Percentiles rank a stretch among this genome's conserved stretches.
These are phyloP conservation scores for Corymbia citriodora DNA, from an alignment of 441 rosid species.

Conservation along the genomic window DNA sequence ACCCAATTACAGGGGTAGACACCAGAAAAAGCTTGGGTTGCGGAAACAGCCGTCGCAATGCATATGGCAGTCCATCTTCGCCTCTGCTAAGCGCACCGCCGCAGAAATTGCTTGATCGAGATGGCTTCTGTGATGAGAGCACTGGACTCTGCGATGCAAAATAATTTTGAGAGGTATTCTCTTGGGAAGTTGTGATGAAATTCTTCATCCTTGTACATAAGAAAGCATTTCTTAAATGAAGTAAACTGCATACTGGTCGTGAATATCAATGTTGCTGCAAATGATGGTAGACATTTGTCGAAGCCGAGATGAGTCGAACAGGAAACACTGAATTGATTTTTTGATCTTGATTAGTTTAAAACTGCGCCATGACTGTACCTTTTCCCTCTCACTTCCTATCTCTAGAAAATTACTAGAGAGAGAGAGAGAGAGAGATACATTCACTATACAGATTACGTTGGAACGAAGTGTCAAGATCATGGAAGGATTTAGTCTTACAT, in stretches of 20 bases:
- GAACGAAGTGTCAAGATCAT: background rate
- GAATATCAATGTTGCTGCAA: background rate
- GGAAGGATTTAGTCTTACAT: background rate
- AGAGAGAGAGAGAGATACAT: background rate
- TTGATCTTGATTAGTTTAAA: background rate
- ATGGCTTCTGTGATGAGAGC: conserved; percentile 72
- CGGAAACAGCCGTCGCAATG: conserved; percentile 75
- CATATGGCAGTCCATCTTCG: conserved; percentile 89
- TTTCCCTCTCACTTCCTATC: background rate
- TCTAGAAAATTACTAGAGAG: background rate
- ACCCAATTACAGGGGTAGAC: conserved; percentile 75
- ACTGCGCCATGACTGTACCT: background rate
- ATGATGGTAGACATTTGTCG: background rate
- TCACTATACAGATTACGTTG: background rate
- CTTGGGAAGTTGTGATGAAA: background rate
- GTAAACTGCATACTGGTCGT: background rate
- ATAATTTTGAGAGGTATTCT: background rate
- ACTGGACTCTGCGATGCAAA: conserved; percentile 73
- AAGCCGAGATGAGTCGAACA: background rate
- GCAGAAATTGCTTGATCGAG: conserved; percentile 69
- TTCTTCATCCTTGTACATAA: background rate
- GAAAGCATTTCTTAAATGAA: background rate
- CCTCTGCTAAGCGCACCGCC: conserved; percentile 88
- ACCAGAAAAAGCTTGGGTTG: conserved; percentile 83
- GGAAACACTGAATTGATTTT: background rate